Conservation (phyloP, 1,284 basidiomycete genomes). For the Marasmius fiardii region DNA sequence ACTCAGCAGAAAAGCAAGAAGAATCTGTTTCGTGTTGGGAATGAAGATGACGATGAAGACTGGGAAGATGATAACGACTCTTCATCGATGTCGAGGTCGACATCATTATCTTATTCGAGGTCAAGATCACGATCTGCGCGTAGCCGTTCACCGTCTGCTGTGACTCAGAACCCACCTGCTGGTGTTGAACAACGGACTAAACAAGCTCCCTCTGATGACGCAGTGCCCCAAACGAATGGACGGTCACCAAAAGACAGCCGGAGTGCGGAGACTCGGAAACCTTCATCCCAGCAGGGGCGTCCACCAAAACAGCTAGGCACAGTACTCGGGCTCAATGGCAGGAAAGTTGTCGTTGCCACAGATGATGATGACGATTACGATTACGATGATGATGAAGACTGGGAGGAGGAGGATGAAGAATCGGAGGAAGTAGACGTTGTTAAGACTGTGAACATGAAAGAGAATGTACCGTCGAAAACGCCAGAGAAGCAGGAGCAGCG, state of each 20-base stretch:
- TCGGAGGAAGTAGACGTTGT: background rate
- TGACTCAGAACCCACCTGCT: no score
- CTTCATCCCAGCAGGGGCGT: slow-evolving; percentile 12
- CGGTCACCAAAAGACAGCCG: background rate
- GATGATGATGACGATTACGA: slow-evolving; percentile 44
- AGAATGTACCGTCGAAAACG: background rate
- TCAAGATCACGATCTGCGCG: background rate
- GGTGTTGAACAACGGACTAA: background rate
- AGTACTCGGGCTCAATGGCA: slow-evolving; percentile 2
- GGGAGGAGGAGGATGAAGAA: slow-evolving; percentile 14
- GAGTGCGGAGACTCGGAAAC: background rate
- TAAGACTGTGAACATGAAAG: background rate
- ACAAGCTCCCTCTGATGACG: background rate
- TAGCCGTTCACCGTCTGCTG: background rate
- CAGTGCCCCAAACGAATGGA: background rate
- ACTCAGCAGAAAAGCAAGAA: background rate
- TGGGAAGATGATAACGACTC: background rate
- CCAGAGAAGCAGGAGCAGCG: slow-evolving; percentile 2
- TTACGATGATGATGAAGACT: slow-evolving; percentile 47
- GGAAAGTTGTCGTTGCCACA: slow-evolving; percentile 33
- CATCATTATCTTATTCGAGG: background rate
- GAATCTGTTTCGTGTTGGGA: background rate
- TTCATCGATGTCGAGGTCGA: background rate
- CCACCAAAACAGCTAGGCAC: slow-evolving; percentile 14
- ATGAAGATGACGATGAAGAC: background rate